Evolutionary conservation across 1,284 basidiomycete genomes (phyloP).

Genomic region (Trichosporon asahii): DNA sequence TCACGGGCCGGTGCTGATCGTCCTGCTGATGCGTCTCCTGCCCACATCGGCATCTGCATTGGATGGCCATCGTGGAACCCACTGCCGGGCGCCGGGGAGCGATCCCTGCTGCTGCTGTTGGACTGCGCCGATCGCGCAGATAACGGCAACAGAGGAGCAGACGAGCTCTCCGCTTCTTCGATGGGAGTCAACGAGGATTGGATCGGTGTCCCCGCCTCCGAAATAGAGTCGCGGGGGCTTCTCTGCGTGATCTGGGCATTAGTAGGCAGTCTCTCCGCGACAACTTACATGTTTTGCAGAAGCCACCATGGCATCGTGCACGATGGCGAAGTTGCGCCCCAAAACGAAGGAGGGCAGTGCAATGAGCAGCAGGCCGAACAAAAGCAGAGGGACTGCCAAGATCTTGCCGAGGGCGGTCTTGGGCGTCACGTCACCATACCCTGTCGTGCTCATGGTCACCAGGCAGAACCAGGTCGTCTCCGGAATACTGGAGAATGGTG

Average conservation of each 20-base stretch:
- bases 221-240: neutral
- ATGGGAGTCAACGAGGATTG: neutral
- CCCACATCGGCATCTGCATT: conserved; percentile 18
- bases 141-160: neutral
- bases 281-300: conserved; percentile 10
- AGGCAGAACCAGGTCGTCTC: conserved; percentile 67
- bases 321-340: conserved; percentile 78
- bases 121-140: neutral
- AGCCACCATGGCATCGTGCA: conserved; percentile 69
- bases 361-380: conserved; percentile 79
- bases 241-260: conserved; percentile 1
- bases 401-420: conserved; percentile 75
- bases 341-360: conserved; percentile 84
- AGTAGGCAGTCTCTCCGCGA: neutral
- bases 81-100: neutral
- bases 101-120: neutral
- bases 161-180: neutral
- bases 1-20: conserved; percentile 9
- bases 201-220: neutral
- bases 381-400: conserved; percentile 74
- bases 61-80: neutral
- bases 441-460: conserved; percentile 54
- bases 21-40: conserved; percentile 18
- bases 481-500: conserved; percentile 64
- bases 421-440: conserved; percentile 76